phyloP scores from a whole-genome alignment of 768 basidiomycete species.

The Pilatotrama ljubarskyi region DNA sequence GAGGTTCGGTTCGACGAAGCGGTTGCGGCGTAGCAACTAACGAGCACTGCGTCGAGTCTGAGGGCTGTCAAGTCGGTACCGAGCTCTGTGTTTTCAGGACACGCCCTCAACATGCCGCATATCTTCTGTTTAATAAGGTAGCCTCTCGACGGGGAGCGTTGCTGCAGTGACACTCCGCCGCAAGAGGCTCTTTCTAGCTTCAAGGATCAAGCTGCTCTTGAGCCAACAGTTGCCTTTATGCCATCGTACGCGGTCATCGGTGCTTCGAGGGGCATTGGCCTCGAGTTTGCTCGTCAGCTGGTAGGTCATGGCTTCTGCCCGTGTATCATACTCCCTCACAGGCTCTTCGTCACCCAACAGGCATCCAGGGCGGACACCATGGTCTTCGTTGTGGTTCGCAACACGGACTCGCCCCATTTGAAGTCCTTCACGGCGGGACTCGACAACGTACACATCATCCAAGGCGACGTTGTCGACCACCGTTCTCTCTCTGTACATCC shows the following conservation, averaged over 20 bases:
- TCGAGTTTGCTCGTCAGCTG: background rate
- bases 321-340: background rate
- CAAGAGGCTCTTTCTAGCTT: too few species aligned
- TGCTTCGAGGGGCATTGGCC: background rate
- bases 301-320: background rate
- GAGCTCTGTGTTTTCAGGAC: too few species aligned
- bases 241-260: background rate
- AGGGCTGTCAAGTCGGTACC: too few species aligned
- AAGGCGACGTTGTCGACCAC: conserved; percentile 38
- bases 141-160: too few species aligned
- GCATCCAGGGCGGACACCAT: background rate
- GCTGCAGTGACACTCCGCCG: too few species aligned
- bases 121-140: too few species aligned
- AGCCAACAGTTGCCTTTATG: too few species aligned
- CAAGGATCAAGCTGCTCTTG: too few species aligned
- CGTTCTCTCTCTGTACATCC: conserved; percentile 32
- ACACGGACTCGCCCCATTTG: background rate
- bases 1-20: too few species aligned
- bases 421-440: background rate
- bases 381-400: background rate
- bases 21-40: too few species aligned
- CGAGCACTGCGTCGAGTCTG: too few species aligned
- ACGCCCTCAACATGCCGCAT: too few species aligned
- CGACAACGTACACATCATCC: conserved; percentile 35
- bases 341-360: background rate